phyloP scores from a whole-genome alignment of 2,329 filamentous ascomycete species.

The Trichoderma gracile region DNA sequence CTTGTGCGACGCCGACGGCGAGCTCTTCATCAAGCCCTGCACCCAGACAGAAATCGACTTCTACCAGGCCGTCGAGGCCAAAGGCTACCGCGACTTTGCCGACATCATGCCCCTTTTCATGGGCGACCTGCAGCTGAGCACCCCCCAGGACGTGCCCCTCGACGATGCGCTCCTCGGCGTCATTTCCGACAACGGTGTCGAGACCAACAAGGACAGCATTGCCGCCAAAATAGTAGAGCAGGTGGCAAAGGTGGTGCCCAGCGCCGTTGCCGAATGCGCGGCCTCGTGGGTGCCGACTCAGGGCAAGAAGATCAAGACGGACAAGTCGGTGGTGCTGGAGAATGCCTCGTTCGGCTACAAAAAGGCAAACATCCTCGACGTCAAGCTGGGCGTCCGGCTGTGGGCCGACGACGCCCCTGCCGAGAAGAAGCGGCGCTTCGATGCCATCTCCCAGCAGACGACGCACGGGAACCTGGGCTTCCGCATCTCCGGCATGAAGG shows the following conservation, averaged over 20 bases:
- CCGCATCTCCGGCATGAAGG: conserved; percentile 65
- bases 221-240: conserved; percentile 38
- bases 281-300: conserved; percentile 51
- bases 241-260: conserved; percentile 31
- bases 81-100: conserved; percentile 70
- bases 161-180: conserved; percentile 50
- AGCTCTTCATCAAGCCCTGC: conserved; percentile 92
- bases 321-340: conserved; percentile 78
- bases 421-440: conserved; percentile 61
- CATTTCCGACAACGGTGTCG: conserved; percentile 42
- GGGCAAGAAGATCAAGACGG: conserved; percentile 67
- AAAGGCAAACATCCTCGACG: conserved; percentile 85
- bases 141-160: conserved; percentile 51
- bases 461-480: conserved; percentile 63
- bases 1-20: conserved; percentile 77
- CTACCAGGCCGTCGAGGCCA: conserved; percentile 68
- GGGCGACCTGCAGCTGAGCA: conserved; percentile 72
- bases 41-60: conserved; percentile 83
- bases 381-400: conserved; percentile 83
- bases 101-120: conserved; percentile 83
- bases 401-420: conserved; percentile 74
- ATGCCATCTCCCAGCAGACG: conserved; percentile 58
- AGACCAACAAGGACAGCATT: conserved; percentile 40
- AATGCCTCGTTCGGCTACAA: conserved; percentile 81
- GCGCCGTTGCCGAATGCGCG: neutral